A percentile compares a stretch with the other conserved stretches of the same genome.
Evolutionary conservation across 257 asterid genomes (phyloP).

Genomic region (Nicotiana knightiana): DNA sequence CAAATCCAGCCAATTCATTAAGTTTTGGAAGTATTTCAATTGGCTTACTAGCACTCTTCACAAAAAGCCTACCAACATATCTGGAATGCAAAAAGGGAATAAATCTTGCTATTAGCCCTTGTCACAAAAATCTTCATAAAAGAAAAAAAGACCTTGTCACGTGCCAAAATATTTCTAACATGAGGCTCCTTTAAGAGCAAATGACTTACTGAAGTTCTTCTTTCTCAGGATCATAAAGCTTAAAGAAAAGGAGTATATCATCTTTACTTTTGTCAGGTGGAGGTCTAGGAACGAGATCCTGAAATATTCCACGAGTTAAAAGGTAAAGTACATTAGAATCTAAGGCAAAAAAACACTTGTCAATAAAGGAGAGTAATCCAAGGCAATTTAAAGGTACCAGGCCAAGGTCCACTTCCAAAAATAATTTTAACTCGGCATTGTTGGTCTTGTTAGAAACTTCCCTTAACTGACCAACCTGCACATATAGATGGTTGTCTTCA

Average conservation of each 20-base stretch:
- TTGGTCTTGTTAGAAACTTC: conserved; percentile 74
- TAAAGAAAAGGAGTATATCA: conserved; percentile 79
- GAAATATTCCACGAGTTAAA: conserved; percentile 13
- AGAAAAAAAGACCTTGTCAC: neutral
- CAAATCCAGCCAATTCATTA: conserved; percentile 87
- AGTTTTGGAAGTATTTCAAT: conserved; percentile 56
- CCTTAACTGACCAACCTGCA: conserved; percentile 89
- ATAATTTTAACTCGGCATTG: conserved; percentile 80
- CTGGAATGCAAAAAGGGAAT: conserved; percentile 32
- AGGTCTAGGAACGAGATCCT: conserved; percentile 65
- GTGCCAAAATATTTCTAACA: neutral
- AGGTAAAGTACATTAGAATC: conserved; percentile 8
- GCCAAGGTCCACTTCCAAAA: conserved; percentile 75
- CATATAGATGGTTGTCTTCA: neutral
- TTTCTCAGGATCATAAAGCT: conserved; percentile 85
- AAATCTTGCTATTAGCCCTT: neutral
- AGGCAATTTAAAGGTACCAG: conserved; percentile 35
- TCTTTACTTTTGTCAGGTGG: conserved; percentile 81
- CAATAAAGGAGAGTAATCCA: neutral
- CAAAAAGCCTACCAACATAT: conserved; percentile 77
- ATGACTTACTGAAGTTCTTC: conserved; percentile 73
- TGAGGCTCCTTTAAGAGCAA: neutral
- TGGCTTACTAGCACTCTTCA: conserved; percentile 71
- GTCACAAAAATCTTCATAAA: neutral
- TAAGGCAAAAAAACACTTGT: neutral